Evolutionary conservation across 768 basidiomycete species (phyloP).

Genomic region (Suillus plorans): DNA sequence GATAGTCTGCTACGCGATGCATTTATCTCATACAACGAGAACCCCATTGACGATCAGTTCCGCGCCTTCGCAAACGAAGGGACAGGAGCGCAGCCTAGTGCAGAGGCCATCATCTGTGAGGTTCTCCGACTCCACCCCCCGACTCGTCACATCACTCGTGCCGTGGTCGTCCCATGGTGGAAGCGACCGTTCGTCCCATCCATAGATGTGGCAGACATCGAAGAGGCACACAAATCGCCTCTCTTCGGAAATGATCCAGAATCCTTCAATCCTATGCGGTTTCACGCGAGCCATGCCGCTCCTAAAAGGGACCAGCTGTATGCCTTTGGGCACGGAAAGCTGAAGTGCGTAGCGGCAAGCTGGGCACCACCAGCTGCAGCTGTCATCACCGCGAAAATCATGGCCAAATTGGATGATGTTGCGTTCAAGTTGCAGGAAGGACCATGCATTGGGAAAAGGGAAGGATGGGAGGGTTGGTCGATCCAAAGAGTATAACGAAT

Average conservation of each 20-base stretch:
- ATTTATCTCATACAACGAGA: constrained; percentile 30
- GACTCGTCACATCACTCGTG: constrained; percentile 44
- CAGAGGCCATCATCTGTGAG: constrained; percentile 41
- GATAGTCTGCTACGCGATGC: constrained; percentile 12
- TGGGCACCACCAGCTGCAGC: constrained; percentile 55
- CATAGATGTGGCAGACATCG: constrained; percentile 23
- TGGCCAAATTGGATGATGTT: constrained; percentile 27
- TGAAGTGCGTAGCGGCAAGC: constrained; percentile 43
- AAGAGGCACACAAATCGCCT: constrained; percentile 26
- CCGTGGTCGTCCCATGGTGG: constrained; percentile 7
- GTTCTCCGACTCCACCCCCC: constrained; percentile 52
- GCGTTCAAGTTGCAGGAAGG: constrained; percentile 30
- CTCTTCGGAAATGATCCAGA: constrained; percentile 36
- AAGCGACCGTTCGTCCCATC: constrained; percentile 9
- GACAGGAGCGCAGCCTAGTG: constrained; percentile 25
- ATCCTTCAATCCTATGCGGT: constrained; percentile 39
- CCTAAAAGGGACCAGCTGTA: constrained; percentile 29
- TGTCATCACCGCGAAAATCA: constrained; percentile 38
- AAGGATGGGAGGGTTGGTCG: constrained; percentile 45
- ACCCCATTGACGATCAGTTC: constrained; percentile 34
- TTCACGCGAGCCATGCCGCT: constrained; percentile 22
- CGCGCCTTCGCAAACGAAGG: constrained; percentile 5
- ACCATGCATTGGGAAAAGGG: constrained; percentile 33
- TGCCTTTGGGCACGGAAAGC: constrained; percentile 44
- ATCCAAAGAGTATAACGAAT: neutral